Evolutionary conservation across 805 yeast genomes (phyloP), one percentile per base, ranked within the genome.

Genomic region (Nadsonia fulvescens): DNA sequence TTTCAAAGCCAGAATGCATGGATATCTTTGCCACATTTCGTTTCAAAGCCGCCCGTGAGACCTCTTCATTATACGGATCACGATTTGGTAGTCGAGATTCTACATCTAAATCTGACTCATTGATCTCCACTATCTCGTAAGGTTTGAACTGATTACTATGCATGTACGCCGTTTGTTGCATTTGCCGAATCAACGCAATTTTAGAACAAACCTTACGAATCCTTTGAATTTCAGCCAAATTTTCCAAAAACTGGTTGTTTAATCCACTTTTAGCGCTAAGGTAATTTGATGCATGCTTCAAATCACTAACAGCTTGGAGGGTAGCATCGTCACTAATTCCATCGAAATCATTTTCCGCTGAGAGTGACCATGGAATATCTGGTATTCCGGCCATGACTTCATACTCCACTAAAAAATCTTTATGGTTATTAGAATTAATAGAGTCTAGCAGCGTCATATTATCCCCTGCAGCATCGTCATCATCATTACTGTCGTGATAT

Each of bases 1-100:
- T 56, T 51, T 89, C 96, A 53, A 78, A 89, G 0, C 98, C 98
- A 22, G 74, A 70, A 20, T 79, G 73, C 96, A 89, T 86, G 1
- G 78, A 68, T 11, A 89, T 53, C 34, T 81, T 79, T 11, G 83
- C 65, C 0, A 78, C 66, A 20, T 73, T 65, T 37, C 75, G 68
- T 36, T 67, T 61, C 53, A 89, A 51, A 0, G 77, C 67, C 1
- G 68, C 57, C 38, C 61, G 66, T 6, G 82, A 74, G 8, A 81
- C 58, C 3, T 62, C 66, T n/a, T 57, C 58, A 30, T 62, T 62
- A 42, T 59, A 54, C 7, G 56, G 47, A 20, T 81, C 89, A 35
- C 74, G 79, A 14, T 74, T 76, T 0, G 61, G 60, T 14, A 83
- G 54, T 35, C 75, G 69, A 1, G 93, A 77, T 12, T 77, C 62